Evolutionary conservation across 2,329 filamentous ascomycete genomes (phyloP), one percentile per base, ranked within the genome.

Genomic region (Macrophomina pseudophaseolina): DNA sequence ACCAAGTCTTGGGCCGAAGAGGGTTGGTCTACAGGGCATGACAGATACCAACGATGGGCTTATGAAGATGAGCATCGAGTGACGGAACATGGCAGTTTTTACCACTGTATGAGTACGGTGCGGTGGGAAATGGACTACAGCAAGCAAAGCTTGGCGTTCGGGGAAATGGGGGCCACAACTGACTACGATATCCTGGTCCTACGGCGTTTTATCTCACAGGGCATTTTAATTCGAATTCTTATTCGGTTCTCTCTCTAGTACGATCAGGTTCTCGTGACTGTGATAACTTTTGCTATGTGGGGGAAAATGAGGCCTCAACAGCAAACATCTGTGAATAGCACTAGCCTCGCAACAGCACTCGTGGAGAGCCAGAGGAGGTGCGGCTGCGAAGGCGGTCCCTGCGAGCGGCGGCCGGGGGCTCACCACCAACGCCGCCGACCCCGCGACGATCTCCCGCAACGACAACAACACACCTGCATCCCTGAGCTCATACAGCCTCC

Each of bases 1-100:
- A 4, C 78, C 78, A 2, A 75, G 73, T 0, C 44, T 71, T 81
- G 83, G 71, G 72, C 82, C 60, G 81, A 84, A 71, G 86, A 74
- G 76, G 64, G 71, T 79, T 85, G 76, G 71, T 69, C 78, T 96
- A 71, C 94, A 97, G 79, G 93, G 94, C 1, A 97, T 98, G 94
- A 91, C 88, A 18, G 94, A 97, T 79, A 94, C 94, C n/a, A 93
- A 93, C 75, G 94, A 97, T 77, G 92, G 93, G 1, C 84, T 97
- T 70, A 97, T 97, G 90, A 93, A 94, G 73, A 95, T 98, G 91
- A 97, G 92, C 78, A 97, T 97, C 74, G 94, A 97, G 78, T 97
- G 81, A 80, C n/a, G n/a, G n/a, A 23, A 51, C 18, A 44, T 18
- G 63, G 32, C 38, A 11, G 58, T 38, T 33, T 11, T 38, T 11